phyloP scores from a whole-genome alignment of 495 filamentous ascomycete species.

The Cercophora newfieldiana region DNA sequence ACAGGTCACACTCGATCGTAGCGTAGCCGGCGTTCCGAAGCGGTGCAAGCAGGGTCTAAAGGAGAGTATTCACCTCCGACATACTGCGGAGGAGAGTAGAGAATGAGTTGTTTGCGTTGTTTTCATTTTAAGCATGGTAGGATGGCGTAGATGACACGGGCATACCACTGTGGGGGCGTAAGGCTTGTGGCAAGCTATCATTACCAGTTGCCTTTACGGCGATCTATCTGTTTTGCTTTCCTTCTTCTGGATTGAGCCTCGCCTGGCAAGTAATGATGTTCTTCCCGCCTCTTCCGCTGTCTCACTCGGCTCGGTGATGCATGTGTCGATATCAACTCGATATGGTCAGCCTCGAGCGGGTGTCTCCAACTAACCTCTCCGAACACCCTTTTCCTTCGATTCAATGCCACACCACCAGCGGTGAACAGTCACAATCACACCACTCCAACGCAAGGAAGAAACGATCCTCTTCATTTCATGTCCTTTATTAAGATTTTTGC shows the following conservation, averaged over 20 bases:
- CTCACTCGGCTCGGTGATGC: not conserved
- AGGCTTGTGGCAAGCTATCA: not conserved
- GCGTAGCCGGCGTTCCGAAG: not conserved
- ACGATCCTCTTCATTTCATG: constrained; percentile 31
- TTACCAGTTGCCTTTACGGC: not conserved
- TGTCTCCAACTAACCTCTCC: too few species aligned
- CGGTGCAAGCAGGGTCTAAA: not conserved
- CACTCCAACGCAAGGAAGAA: constrained; percentile 18
- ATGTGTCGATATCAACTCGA: not conserved
- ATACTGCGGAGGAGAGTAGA: not conserved
- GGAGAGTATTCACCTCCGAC: not conserved
- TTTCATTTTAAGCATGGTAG: constrained; percentile 4
- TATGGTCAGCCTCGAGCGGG: too few species aligned
- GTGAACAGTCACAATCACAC: not conserved
- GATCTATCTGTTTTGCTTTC: not conserved
- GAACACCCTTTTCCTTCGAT: too few species aligned
- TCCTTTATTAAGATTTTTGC: constrained; percentile 43
- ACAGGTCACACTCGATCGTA: not conserved
- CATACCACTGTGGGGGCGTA: constrained; percentile 6
- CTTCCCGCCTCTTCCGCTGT: not conserved
- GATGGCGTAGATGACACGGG: constrained; percentile 5
- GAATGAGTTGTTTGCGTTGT: not conserved
- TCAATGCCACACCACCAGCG: too few species aligned
- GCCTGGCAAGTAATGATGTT: not conserved
- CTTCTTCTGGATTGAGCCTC: not conserved